phyloP scores from a whole-genome alignment of 2,329 filamentous ascomycete species.

The Monilinia aucupariae region DNA sequence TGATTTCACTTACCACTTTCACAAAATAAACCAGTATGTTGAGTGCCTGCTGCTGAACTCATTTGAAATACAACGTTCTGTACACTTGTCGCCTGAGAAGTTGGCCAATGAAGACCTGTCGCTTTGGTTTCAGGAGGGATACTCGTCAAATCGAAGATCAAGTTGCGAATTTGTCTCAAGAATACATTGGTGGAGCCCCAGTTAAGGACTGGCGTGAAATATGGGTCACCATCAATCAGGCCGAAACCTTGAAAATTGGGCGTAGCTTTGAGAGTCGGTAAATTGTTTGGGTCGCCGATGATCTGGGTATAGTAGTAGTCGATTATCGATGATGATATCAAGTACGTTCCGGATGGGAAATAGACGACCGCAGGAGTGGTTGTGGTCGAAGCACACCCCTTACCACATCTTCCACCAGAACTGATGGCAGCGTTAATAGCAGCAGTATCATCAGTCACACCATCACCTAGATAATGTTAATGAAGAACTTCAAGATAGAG shows the following conservation, averaged over 20 bases:
- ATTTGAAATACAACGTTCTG: slow-evolving; percentile 59
- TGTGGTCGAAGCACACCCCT: slow-evolving; percentile 45
- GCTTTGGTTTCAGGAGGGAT: slow-evolving; percentile 29
- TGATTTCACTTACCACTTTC: slow-evolving; percentile 41
- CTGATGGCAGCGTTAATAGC: slow-evolving; percentile 64
- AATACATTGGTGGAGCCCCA: slow-evolving; percentile 70
- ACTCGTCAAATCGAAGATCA: slow-evolving; percentile 52
- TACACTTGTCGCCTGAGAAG: slow-evolving; percentile 51
- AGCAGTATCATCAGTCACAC: slow-evolving; percentile 68
- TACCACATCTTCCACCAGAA: slow-evolving; percentile 34
- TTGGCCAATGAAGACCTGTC: slow-evolving; percentile 48
- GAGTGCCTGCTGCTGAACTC: slow-evolving; percentile 40
- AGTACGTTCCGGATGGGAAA: slow-evolving; percentile 31
- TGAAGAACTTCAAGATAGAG: slow-evolving; percentile 32
- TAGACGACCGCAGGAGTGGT: slow-evolving; percentile 40
- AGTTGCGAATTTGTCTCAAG: slow-evolving; percentile 59
- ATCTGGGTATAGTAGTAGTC: slow-evolving; percentile 29
- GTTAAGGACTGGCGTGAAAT: slow-evolving; percentile 61
- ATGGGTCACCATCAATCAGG: slow-evolving; percentile 81
- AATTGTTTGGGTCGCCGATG: slow-evolving; percentile 32
- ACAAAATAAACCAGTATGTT: slow-evolving; percentile 55
- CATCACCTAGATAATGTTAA: slow-evolving; percentile 36
- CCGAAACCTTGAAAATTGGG: slow-evolving; percentile 66
- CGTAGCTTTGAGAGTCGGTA: slow-evolving; percentile 69
- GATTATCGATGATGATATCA: slow-evolving; percentile 27